phyloP scores from a whole-genome alignment of 2,329 filamentous ascomycete species.

The Sordariomycetes sp. region DNA sequence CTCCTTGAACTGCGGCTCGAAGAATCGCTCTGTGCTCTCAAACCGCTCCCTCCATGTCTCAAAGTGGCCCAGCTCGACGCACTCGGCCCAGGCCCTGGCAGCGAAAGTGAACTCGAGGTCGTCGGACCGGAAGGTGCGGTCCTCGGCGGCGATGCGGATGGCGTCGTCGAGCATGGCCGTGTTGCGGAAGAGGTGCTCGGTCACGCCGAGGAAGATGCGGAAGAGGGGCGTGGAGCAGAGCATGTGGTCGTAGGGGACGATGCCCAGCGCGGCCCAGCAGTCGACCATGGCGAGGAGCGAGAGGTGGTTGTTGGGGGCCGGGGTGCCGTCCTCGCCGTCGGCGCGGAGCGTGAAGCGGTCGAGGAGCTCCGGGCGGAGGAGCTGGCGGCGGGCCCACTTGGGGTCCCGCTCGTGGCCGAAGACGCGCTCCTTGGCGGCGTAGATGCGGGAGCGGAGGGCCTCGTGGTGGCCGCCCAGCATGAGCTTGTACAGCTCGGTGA shows the following conservation, averaged over 20 bases:
- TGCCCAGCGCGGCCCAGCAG: constrained; percentile 90
- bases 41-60: constrained; percentile 89
- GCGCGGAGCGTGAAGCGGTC: constrained; percentile 79
- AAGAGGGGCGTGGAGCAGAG: constrained; percentile 97
- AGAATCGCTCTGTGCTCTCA: constrained; percentile 81
- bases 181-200: constrained; percentile 88
- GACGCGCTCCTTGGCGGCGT: constrained; percentile 54
- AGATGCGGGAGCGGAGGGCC: constrained; percentile 65
- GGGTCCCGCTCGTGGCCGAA: constrained; percentile 59
- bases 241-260: constrained; percentile 98
- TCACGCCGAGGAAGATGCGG: constrained; percentile 92
- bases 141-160: constrained; percentile 75
- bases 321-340: constrained; percentile 23
- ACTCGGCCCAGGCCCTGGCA: constrained; percentile 89
- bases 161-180: constrained; percentile 71
- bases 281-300: constrained; percentile 94
- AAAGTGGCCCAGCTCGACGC: constrained; percentile 83
- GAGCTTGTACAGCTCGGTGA: constrained; percentile 91
- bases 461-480: constrained; percentile 80
- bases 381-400: constrained; percentile 49
- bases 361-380: constrained; percentile 75
- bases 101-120: constrained; percentile 98
- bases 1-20: constrained; percentile 79
- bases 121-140: constrained; percentile 87
- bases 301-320: constrained; percentile 86